Percentiles rank a stretch among this genome's conserved stretches.
Conservation (phyloP, 768 basidiomycete species). For the Agaricus sinodeliciosus region DNA sequence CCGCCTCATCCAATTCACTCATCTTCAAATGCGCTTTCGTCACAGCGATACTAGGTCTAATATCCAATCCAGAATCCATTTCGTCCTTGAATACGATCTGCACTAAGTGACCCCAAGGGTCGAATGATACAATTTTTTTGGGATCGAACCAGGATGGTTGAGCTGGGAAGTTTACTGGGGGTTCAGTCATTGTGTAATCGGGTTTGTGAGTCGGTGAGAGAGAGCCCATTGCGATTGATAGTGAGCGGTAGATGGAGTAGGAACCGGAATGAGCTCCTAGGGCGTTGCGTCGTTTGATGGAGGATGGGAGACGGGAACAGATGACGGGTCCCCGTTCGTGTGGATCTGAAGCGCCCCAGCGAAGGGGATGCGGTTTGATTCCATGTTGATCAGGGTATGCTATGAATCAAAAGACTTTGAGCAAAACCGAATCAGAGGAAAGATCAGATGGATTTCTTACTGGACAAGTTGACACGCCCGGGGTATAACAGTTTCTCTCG, state of each 20-base stretch:
- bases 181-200: constrained; percentile 77
- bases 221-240: constrained; percentile 86
- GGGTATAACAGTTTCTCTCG: constrained; percentile 76
- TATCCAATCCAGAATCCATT: constrained; percentile 68
- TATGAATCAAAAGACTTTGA: neutral
- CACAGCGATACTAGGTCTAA: constrained; percentile 88
- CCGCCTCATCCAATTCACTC: constrained; percentile 83
- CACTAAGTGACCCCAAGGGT: constrained; percentile 90
- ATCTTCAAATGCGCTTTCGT: constrained; percentile 94
- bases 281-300: constrained; percentile 88
- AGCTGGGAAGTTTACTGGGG: constrained; percentile 73
- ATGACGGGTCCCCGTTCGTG: constrained; percentile 77
- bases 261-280: constrained; percentile 92
- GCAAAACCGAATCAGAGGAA: constrained; percentile 1
- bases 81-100: constrained; percentile 63
- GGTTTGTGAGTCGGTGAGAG: constrained; percentile 76
- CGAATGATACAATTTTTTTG: constrained; percentile 82
- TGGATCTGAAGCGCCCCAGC: constrained; percentile 73
- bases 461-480: constrained; percentile 76
- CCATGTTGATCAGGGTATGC: constrained; percentile 93
- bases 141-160: constrained; percentile 74
- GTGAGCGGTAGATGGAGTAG: constrained; percentile 91
- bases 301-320: constrained; percentile 75
- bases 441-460: constrained; percentile 36
- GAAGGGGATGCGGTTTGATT: constrained; percentile 69